Conservation (phyloP, 176 grass and related monocot genomes). For the Carex cristatella region DNA sequence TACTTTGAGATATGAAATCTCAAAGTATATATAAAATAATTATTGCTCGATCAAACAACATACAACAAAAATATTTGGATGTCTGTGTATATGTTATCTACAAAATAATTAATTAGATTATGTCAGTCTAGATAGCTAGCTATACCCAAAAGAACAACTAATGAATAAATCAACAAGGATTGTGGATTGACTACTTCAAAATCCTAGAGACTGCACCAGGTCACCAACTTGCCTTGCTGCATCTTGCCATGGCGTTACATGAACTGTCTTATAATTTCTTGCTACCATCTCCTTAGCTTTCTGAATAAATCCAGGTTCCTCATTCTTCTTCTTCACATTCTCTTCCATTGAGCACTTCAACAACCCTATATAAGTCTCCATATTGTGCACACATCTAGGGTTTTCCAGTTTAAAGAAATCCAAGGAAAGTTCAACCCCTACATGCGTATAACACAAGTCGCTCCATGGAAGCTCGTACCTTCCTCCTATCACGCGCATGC, state of each 20-base stretch:
- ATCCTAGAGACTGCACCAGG: slow-evolving; percentile 68
- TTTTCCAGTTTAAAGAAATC: slow-evolving; percentile 52
- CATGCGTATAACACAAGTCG: slow-evolving; percentile 57
- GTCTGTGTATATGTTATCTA: background rate
- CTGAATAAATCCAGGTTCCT: slow-evolving; percentile 15
- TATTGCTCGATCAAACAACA: background rate
- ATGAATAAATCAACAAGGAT: background rate
- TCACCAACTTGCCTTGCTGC: slow-evolving; percentile 59
- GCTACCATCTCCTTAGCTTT: slow-evolving; percentile 37
- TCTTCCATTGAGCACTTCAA: slow-evolving; percentile 30
- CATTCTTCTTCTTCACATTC: background rate
- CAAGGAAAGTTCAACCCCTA: slow-evolving; percentile 68
- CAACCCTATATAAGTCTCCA: slow-evolving; percentile 57
- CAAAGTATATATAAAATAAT: background rate
- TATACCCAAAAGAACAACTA: background rate
- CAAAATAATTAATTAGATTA: slow-evolving; percentile 8
- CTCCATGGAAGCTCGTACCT: slow-evolving; percentile 31
- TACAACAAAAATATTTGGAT: background rate
- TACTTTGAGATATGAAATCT: background rate
- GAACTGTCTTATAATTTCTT: background rate
- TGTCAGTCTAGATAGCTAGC: slow-evolving; percentile 22
- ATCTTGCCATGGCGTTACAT: slow-evolving; percentile 49
- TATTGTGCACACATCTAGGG: slow-evolving; percentile 59
- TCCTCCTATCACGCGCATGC: slow-evolving; percentile 12
- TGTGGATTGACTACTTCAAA: slow-evolving; percentile 10